A percentile compares a stretch with the other conserved stretches of the same genome.
These are phyloP conservation scores for Nannochloris sp. DNA, from an alignment of 139 green algal species.

Conservation along the genomic window DNA sequence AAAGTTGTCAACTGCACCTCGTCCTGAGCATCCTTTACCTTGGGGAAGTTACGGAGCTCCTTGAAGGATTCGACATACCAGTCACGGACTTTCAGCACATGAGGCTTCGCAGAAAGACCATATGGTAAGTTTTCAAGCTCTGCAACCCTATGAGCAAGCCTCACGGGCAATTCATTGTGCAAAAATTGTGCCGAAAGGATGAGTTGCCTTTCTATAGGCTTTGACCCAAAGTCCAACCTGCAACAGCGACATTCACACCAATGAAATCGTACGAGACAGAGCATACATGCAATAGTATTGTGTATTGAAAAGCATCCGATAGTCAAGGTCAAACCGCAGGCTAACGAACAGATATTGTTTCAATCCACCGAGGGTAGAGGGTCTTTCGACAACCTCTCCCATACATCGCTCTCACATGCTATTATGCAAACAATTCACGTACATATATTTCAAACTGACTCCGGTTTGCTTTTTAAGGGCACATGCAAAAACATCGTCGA, in stretches of 20 bases:
- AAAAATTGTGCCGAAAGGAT: slow-evolving; percentile 94
- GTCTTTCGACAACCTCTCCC: background rate
- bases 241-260: background rate
- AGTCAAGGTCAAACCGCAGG: too few species aligned
- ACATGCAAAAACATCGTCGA: slow-evolving; percentile 84
- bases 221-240: slow-evolving; percentile 93
- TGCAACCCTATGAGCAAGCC: slow-evolving; percentile 86
- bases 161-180: slow-evolving; percentile 91
- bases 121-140: slow-evolving; percentile 97
- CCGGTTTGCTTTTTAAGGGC: slow-evolving; percentile 92
- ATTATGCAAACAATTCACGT: background rate
- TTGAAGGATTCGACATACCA: slow-evolving; percentile 98
- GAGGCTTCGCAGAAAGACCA: slow-evolving; percentile 77
- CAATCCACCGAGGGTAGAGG: background rate
- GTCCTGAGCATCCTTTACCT: slow-evolving; percentile 53
- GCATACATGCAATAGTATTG: too few species aligned
- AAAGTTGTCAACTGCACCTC: slow-evolving; percentile 87
- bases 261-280: background rate
- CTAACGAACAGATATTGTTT: background rate
- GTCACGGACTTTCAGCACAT: slow-evolving; percentile 90
- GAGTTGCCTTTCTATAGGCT: slow-evolving; percentile 87
- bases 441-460: slow-evolving; percentile 86
- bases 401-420: background rate
- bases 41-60: slow-evolving; percentile 74
- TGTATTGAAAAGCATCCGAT: too few species aligned